phyloP scores from a whole-genome alignment of 208 protist genomes.

The Crithidia sp. region DNA sequence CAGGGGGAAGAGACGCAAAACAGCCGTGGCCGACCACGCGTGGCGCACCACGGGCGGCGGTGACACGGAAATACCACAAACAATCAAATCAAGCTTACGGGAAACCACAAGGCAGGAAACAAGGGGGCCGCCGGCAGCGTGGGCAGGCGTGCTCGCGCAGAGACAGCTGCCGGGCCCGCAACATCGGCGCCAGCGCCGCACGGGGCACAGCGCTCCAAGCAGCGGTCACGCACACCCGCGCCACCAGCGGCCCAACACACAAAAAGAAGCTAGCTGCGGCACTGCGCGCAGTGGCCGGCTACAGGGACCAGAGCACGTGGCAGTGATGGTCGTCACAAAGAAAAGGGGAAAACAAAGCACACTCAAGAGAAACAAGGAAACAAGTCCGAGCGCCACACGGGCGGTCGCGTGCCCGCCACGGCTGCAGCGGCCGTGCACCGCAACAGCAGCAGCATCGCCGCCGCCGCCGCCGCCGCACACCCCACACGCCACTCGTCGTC shows the following conservation, averaged over 20 bases:
- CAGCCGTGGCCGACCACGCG: not conserved
- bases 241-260: too few relatives aligned
- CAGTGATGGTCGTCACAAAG: too few relatives aligned
- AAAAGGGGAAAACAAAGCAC: not conserved
- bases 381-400: not conserved
- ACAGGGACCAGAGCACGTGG: not conserved
- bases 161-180: too few relatives aligned
- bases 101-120: not conserved
- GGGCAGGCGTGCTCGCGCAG: too few relatives aligned
- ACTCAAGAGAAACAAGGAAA: not conserved
- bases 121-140: too few relatives aligned
- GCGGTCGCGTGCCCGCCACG: not conserved
- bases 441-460: too few relatives aligned
- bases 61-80: not conserved
- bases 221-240: too few relatives aligned
- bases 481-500: slow-evolving; percentile 1
- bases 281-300: not conserved
- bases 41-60: not conserved
- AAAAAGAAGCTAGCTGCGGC: not conserved
- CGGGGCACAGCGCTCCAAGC: too few relatives aligned
- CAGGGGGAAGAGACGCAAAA: too few relatives aligned
- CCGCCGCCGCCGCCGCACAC: not conserved
- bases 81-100: not conserved
- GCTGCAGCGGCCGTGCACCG: not conserved
- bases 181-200: too few relatives aligned